Evolutionary conservation across 2,329 filamentous ascomycete genomes (phyloP), one percentile per base, ranked within the genome.

Genomic region (Alternaria metachromatica): DNA sequence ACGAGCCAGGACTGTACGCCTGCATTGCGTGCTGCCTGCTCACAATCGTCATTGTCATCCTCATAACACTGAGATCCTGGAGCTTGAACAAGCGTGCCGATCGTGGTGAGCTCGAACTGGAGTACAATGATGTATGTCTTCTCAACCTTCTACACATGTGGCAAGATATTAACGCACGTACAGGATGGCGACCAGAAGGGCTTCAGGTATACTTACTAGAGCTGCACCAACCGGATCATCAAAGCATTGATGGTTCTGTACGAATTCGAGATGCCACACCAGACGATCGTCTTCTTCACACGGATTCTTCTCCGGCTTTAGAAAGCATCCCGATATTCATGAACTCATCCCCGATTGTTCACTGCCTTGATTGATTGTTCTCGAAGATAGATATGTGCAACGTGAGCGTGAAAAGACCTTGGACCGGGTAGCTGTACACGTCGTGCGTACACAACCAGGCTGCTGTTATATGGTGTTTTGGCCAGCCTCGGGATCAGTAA

Each of bases 41-140:
- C 23, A 78, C 76, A 7, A 62, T 83, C 7, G 11, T 80, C 23
- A 68, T 82, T 18, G 76, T 82, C 9, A 56, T 57, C 6, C 28
- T 79, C 10, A 69, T 79, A 30, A 77, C 69, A 1, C n/a, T 80
- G 8, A 64, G 73, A 9, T 82, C 81, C 25, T 66, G 66, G 45
- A 66, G 60, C 15, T 70, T 76, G 59, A 84, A 83, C 62, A 74
- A 74, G 66, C 76, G 74, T 57, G 78, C 78, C 0, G 82, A 78
- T 33, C 73, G 81, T 6, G 82, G 82, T 18, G 80, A 82, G 65
- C 61, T 80, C n/a, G 72, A 81, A 63, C 71, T 84, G 12, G 80
- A 82, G 65, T 78, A 78, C 60, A 72, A 69, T 26, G 78, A 76
- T 58, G 78, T 79, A 66, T 75, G 76, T 75, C 49, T 13, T 26